Conservation (phyloP, 2,329 filamentous ascomycete genomes). For the Hymenoscyphus repandus region DNA sequence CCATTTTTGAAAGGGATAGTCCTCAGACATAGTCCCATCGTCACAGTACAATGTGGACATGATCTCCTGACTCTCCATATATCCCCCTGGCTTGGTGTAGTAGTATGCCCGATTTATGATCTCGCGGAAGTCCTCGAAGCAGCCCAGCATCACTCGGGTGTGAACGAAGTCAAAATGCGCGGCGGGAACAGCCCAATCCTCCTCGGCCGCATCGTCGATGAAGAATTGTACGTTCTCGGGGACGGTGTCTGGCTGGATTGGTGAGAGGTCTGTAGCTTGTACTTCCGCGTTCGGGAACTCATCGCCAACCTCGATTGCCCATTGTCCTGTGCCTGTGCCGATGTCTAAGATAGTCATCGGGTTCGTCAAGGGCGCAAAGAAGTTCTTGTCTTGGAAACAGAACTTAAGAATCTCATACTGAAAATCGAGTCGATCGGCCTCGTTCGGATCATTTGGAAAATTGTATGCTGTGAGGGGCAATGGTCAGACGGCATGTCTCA, state of each 20-base stretch:
- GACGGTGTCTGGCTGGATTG: slow-evolving; percentile 60
- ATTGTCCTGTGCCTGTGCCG: slow-evolving; percentile 51
- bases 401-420: slow-evolving; percentile 43
- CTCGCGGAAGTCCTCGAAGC: slow-evolving; percentile 21
- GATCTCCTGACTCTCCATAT: slow-evolving; percentile 42
- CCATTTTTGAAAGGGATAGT: slow-evolving; percentile 26
- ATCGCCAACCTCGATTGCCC: slow-evolving; percentile 60
- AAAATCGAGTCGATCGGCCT: slow-evolving; percentile 44
- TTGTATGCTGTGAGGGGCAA: slow-evolving; percentile 18
- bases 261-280: slow-evolving; percentile 60
- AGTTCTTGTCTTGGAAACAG: slow-evolving; percentile 32
- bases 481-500: neutral
- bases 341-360: slow-evolving; percentile 32
- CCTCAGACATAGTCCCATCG: slow-evolving; percentile 34
- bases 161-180: slow-evolving; percentile 55
- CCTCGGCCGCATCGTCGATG: slow-evolving; percentile 38
- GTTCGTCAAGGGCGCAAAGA: slow-evolving; percentile 38
- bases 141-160: slow-evolving; percentile 35
- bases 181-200: slow-evolving; percentile 41
- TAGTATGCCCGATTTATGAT: slow-evolving; percentile 19
- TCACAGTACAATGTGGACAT: slow-evolving; percentile 36
- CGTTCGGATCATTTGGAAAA: slow-evolving; percentile 44
- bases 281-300: slow-evolving; percentile 53
- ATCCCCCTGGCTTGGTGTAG: slow-evolving; percentile 41
- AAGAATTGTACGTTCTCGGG: slow-evolving; percentile 71